phyloP scores from a whole-genome alignment of 805 yeast species.

The Zygosaccharomyces bisporus region DNA sequence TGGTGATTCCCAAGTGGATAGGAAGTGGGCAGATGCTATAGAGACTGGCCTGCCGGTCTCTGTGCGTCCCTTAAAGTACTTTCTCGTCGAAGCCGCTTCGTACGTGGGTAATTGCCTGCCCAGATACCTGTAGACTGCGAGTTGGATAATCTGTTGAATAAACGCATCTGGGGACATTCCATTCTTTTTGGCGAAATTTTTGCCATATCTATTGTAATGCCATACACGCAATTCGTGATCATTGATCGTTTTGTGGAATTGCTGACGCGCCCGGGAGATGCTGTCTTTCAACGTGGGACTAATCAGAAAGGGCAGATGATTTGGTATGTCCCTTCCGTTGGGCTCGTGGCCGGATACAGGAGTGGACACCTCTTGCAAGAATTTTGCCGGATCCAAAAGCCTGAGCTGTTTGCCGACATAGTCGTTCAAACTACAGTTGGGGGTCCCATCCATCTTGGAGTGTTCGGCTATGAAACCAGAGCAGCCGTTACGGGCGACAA shows the following conservation, averaged over 20 bases:
- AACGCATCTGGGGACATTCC: constrained; percentile 91
- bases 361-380: constrained; percentile 16
- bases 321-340: constrained; percentile 16
- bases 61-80: constrained; percentile 84
- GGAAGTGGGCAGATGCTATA: constrained; percentile 63
- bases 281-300: constrained; percentile 47
- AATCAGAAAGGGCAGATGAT: constrained; percentile 54
- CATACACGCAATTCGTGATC: constrained; percentile 73
- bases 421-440: constrained; percentile 85
- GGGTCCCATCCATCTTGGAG: constrained; percentile 97
- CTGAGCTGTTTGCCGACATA: constrained; percentile 56
- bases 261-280: constrained; percentile 52
- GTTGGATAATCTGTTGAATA: constrained; percentile 84
- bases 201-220: constrained; percentile 83
- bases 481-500: constrained; percentile 74
- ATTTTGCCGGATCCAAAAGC: constrained; percentile 41
- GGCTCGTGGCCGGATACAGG: too few species aligned
- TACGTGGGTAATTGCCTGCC: constrained; percentile 86
- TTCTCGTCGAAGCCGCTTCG: constrained; percentile 93
- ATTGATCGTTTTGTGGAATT: constrained; percentile 50
- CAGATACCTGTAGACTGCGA: constrained; percentile 80
- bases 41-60: constrained; percentile 90
- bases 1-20: constrained; percentile 65
- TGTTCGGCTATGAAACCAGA: constrained; percentile 97
- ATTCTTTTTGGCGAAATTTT: constrained; percentile 75